Conservation (phyloP, 495 filamentous ascomycete species). For the Xylona heveae region DNA sequence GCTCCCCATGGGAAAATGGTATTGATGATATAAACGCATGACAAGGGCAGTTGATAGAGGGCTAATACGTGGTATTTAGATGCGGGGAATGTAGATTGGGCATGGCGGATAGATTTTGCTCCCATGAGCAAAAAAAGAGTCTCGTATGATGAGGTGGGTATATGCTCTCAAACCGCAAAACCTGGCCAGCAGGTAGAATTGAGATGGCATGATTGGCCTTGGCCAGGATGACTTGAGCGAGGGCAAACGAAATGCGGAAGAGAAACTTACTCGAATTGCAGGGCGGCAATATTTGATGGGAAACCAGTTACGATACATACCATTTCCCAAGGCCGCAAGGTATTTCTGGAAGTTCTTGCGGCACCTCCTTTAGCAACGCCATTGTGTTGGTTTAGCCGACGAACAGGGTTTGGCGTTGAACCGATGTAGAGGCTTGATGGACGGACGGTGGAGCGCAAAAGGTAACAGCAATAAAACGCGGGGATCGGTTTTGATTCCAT, state of each 20-base stretch:
- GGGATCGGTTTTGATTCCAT: slow-evolving; percentile 33
- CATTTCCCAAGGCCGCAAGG: slow-evolving; percentile 87
- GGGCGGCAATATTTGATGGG: slow-evolving; percentile 59
- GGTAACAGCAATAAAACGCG: slow-evolving; percentile 63
- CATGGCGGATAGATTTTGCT: too few species aligned
- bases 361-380: slow-evolving; percentile 63
- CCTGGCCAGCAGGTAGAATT: too few species aligned
- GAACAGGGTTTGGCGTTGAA: slow-evolving; percentile 65
- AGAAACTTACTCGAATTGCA: slow-evolving; percentile 90
- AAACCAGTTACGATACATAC: slow-evolving; percentile 72
- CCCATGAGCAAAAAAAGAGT: too few species aligned
- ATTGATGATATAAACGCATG: neutral
- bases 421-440: slow-evolving; percentile 60
- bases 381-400: slow-evolving; percentile 81
- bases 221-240: too few species aligned
- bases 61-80: too few species aligned
- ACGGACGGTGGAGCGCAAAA: slow-evolving; percentile 59
- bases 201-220: too few species aligned
- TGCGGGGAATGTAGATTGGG: too few species aligned
- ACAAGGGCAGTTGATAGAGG: neutral
- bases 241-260: too few species aligned
- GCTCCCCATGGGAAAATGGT: neutral
- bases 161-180: too few species aligned
- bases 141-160: too few species aligned
- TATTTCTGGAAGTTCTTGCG: slow-evolving; percentile 38